A percentile compares a stretch with the other conserved stretches of the same genome.
phyloP scores from a whole-genome alignment of 2,329 filamentous ascomycete genomes.

The Didymella arachidicola region DNA sequence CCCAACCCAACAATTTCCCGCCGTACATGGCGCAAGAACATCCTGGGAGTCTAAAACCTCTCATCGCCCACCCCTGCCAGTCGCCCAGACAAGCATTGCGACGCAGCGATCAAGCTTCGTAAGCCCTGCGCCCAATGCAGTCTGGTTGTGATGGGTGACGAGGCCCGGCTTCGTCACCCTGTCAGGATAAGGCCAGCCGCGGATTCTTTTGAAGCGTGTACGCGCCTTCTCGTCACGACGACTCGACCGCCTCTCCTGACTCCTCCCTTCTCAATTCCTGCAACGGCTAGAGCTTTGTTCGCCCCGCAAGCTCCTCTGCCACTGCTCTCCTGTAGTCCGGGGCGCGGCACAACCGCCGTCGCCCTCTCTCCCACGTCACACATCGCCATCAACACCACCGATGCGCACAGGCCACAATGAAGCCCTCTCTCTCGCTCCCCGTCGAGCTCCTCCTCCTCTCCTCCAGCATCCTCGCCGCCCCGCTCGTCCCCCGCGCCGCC shows the following conservation, averaged over 20 bases:
- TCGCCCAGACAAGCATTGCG: constrained; percentile 1
- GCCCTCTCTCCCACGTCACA: background rate
- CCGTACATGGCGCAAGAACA: background rate
- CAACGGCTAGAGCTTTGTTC: background rate
- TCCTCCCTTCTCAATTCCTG: background rate
- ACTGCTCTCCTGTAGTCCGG: background rate
- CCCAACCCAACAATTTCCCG: background rate
- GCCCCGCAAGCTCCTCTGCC: background rate
- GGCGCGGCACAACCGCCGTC: background rate
- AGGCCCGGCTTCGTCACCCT: constrained; percentile 10
- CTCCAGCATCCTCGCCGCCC: background rate
- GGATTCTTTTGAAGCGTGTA: background rate
- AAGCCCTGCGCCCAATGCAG: constrained; percentile 6
- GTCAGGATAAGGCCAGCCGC: background rate
- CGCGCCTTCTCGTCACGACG: background rate
- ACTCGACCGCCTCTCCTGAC: background rate
- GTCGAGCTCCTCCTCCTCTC: constrained; percentile 15
- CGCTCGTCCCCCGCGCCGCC: constrained; percentile 7
- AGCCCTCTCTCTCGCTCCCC: constrained; percentile 6
- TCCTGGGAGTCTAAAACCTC: background rate
- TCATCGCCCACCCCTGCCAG: background rate
- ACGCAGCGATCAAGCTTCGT: constrained; percentile 11
- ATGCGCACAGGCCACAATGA: constrained; percentile 1
- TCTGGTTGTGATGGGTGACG: constrained; percentile 5
- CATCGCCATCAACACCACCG: background rate